Conservation (phyloP, 169 alveolate species). For the Eimeria necatrix region DNA sequence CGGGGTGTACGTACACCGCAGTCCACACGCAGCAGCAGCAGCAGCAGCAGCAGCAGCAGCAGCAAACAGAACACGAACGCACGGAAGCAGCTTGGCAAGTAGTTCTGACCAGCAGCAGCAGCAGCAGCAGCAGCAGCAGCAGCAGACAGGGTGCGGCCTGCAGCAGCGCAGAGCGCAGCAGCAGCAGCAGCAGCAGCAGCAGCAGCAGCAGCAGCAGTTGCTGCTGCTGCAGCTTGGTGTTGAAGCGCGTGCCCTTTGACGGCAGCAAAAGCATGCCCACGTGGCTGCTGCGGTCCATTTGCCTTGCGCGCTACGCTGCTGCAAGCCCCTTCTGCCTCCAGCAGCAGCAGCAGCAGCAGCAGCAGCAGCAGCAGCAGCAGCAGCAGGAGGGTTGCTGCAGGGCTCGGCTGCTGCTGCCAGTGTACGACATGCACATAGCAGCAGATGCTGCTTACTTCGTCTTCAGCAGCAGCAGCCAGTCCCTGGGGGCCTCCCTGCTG, state of each 20-base stretch:
- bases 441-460: background rate
- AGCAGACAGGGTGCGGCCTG: no score
- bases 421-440: background rate
- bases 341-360: background rate
- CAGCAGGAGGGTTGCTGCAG: background rate
- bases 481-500: background rate
- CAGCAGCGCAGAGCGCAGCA: background rate
- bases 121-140: background rate
- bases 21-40: background rate
- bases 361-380: background rate
- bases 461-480: background rate
- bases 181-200: background rate
- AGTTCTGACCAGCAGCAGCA: background rate
- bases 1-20: no score
- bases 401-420: background rate
- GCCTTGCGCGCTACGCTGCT: background rate
- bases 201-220: background rate
- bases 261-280: background rate
- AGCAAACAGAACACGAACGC: background rate
- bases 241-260: background rate
- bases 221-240: background rate
- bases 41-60: background rate
- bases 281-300: conserved; percentile 10
- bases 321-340: background rate
- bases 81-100: background rate